Base-by-base conservation (phyloP, 805 yeast genomes). In the Saccharomycopsis fermentans region DNA sequence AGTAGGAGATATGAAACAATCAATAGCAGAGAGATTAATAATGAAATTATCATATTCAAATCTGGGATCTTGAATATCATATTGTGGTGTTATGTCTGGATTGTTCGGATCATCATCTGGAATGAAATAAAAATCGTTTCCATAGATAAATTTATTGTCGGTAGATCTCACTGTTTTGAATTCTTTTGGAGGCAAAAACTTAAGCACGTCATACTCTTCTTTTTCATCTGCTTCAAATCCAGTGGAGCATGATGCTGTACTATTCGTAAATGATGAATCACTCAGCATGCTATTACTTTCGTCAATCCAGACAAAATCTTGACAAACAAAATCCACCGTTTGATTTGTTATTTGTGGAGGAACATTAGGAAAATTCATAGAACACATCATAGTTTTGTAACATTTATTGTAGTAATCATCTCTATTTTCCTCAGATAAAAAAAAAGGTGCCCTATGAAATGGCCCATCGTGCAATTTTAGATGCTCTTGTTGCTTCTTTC, bases 391-490 rank as follows among this genome's bases (percentile, higher is more conserved):
- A 5, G 80, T 71, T 0, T 84, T 83, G 61, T 70, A 77, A 0
- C 76, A 73, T 4, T 74, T 73, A n/a, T 74, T 70, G 63, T 84
- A 87, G 0, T 64, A 64, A 0, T 71, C 68, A 54, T 77, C 78
- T 57, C 84, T 78, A 14, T 72, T 71, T 14, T 76, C 75, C 6
- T 75, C 77, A 2, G 79, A 77, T 8, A 92, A 68, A 32, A 92
- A 69, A 67, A 90, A 91, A 0, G 94, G 84, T 21, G 83, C 74
- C 58, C 99, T 72, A 64, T 89, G 94, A 62, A 82, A 90, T 0
- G 96, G 90, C 0, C 87, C 86, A 74, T 94, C 99, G 65, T 89
- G 87, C 6, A 73, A 63, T 19, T 80, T 71, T 1, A 91, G 70
- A 68, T 87, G 96, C 1, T 74, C 73, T 56, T 83, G 83, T 67